Evolutionary conservation across 495 filamentous ascomycete genomes (phyloP).

Genomic region (Amorphotheca resinae): DNA sequence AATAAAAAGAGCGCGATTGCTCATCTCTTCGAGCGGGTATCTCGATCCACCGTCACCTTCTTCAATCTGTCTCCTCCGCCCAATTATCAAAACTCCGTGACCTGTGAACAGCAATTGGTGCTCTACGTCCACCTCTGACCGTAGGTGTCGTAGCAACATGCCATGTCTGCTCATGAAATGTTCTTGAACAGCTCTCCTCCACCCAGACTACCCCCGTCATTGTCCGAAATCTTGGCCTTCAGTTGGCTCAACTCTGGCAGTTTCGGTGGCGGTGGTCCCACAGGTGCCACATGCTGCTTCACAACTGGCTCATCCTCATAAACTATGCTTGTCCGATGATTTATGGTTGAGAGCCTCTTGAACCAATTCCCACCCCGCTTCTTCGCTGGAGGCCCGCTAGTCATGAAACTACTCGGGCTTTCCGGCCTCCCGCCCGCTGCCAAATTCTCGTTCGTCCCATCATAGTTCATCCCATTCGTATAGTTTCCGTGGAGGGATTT

Average conservation of each 20-base stretch:
- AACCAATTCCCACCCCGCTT: constrained; percentile 21
- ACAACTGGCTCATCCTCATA: constrained; percentile 14
- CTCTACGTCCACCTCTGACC: constrained; percentile 11
- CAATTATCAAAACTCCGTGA: constrained; percentile 7
- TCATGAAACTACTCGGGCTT: constrained; percentile 9
- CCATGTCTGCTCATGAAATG: constrained; percentile 28
- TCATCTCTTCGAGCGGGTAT: constrained; percentile 19
- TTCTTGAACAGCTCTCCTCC: constrained; percentile 44
- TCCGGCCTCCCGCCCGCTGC: constrained; percentile 23
- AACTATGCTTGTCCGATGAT: constrained; percentile 13
- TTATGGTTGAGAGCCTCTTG: constrained; percentile 7
- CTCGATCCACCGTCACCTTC: constrained; percentile 7
- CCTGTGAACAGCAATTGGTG: too few species aligned
- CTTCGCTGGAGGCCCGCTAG: neutral
- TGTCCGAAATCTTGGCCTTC: constrained; percentile 31
- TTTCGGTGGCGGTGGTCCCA: constrained; percentile 42
- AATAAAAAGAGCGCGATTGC: constrained; percentile 10
- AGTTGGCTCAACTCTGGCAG: constrained; percentile 45
- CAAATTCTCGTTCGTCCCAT: constrained; percentile 24
- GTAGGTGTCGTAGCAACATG: constrained; percentile 11
- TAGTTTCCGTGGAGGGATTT: constrained; percentile 27
- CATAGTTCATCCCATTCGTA: constrained; percentile 21
- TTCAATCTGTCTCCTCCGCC: neutral
- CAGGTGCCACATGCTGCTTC: constrained; percentile 20
- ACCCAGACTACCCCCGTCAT: constrained; percentile 32